Base-by-base conservation (phyloP, 805 yeast genomes). In the Lipomyces mesembrius region DNA sequence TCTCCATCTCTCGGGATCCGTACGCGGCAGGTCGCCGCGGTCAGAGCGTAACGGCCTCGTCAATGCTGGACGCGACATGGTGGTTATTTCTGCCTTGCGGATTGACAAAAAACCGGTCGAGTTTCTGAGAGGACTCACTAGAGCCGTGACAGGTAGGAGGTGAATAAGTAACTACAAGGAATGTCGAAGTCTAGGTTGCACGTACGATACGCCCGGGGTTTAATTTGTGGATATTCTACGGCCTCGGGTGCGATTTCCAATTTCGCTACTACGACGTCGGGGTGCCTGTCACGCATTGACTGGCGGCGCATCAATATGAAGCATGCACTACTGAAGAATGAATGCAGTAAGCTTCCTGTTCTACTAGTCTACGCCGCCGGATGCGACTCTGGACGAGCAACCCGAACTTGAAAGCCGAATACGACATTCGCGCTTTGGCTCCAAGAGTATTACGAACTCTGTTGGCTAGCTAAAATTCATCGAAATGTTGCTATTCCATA, bases 1-100 rank as follows among this genome's bases (percentile, higher is more conserved):
- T 68, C 96, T 82, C 99, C 99, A 94, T 14, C 85, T 81, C 0
- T 76, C 71, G 1, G 84, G 83, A 69, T 95, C 97, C 0, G 98
- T 89, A 52, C 79, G 81, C 0, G 87, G 87, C 7, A 91, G 75
- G 0, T 90, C 90, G 12, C 90, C 75, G 27, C 77, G 72, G n/a
- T 94, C 98, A 0, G 97, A 90, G 35, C 39, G 65, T 6, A 67
- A 61, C 9, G 66, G 64, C 5, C 53, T 8, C 11, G 56, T 37
- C 9, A 35, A 20, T 7, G 64, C 51, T 22, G 60, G 58, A 9
- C 70, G 62, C 35, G 70, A 67, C 70, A 67, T 67, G 8, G 22
- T 14, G 35, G 49, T n/a, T 7, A 17, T 17, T n/a, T 17, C 49
- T 43, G 22, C 49, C 22, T 14, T 17, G 7, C 25, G 12, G 49